phyloP scores from a whole-genome alignment of 805 yeast genomes.

The Sungouiozyma ichnusensis region DNA sequence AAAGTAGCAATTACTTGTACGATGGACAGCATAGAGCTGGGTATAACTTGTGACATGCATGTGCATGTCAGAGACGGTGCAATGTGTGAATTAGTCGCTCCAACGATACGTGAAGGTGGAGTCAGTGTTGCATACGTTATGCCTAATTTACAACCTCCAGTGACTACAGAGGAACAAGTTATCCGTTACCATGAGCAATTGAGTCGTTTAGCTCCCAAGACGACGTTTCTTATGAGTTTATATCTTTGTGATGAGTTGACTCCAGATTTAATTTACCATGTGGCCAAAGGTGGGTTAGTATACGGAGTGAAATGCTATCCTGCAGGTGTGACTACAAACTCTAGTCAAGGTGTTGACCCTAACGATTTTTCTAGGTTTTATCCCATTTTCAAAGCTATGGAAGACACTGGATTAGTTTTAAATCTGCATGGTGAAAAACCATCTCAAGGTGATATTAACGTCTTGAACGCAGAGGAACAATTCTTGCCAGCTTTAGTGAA shows the following conservation, averaged over 20 bases:
- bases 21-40: conserved; percentile 28
- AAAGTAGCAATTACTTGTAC: no score
- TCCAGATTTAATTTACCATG: conserved; percentile 74
- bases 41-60: conserved; percentile 82
- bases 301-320: conserved; percentile 95
- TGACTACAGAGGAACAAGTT: conserved; percentile 67
- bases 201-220: conserved; percentile 59
- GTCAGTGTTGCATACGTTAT: conserved; percentile 82
- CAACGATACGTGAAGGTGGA: conserved; percentile 87
- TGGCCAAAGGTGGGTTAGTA: conserved; percentile 58
- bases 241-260: conserved; percentile 71
- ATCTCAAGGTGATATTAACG: conserved; percentile 63
- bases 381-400: conserved; percentile 84
- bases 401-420: conserved; percentile 62
- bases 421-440: conserved; percentile 97
- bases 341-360: conserved; percentile 76
- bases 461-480: conserved; percentile 86
- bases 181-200: conserved; percentile 56
- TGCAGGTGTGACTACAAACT: conserved; percentile 98
- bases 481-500: conserved; percentile 82
- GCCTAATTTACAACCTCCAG: conserved; percentile 94
- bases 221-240: conserved; percentile 86
- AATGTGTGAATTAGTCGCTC: conserved; percentile 87
- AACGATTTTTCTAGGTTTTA: conserved; percentile 83
- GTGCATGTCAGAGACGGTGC: conserved; percentile 91